Evolutionary conservation across 164 flowering plant species (phyloP), one percentile per base, ranked within the genome.

Genomic region (Malania oleifera): DNA sequence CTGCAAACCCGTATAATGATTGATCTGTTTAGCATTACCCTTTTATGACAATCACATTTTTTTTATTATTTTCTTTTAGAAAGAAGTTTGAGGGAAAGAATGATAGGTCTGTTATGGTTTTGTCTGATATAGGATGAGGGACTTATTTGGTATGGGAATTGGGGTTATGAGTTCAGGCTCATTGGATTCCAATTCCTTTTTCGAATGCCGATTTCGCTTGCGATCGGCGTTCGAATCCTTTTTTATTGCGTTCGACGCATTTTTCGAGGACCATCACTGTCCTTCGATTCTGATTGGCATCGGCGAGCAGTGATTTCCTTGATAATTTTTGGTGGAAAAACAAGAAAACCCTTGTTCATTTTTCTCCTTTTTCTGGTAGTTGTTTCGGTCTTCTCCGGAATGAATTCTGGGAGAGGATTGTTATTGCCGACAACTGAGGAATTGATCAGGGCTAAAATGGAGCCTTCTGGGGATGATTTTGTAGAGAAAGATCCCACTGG

Each of bases 401-500:
- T 65, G 71, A 40, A 35, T 44, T 43, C 50, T 10, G 54, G 40
- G 24, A 15, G 17, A 10, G 61, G 65, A 15, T 61, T 34, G 27
- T 62, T 41, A 20, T 26, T 51, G 17, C 41, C 56, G 13, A 20
- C 31, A n/a, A 54, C 8, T 12, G 10, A 38, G 23, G 65, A 25
- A 29, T 1, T 17, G 38, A 7, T 31, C n/a, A 31, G 27, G 43
- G 41, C 27, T 23, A 23, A n/a, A 40, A 40, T 11, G 13, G 26
- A 52, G 22, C 58, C 67, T 49, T 23, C 60, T 10, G 64, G 45
- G 8, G 13, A 7, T 13, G 71, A 60, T 6, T 61, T 38, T 41
- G 65, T 67, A 3, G 74, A 77, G 49, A 70, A 47, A 56, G 82
- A 75, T 67, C 79, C 82, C 7, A 54, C 66, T 28, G 73, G 75